Conservation (phyloP, 116 monocot species). For the Papilionanthe hybrid region DNA sequence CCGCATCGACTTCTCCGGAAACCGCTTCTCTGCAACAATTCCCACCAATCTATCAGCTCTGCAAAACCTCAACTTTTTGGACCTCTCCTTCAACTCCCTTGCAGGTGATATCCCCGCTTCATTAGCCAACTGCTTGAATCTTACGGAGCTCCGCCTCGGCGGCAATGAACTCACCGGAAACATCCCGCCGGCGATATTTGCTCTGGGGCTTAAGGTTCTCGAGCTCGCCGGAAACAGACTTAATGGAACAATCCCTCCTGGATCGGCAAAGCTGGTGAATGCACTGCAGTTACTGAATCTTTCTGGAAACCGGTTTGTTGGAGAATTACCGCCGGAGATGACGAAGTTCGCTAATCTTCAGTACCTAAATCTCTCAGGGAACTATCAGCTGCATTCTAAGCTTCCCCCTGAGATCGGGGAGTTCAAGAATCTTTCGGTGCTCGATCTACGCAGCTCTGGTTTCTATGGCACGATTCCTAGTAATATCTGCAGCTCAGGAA, state of each 20-base stretch:
- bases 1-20: conserved; percentile 44
- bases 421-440: conserved; percentile 48
- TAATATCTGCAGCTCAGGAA: conserved; percentile 56
- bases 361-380: conserved; percentile 59
- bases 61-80: conserved; percentile 25
- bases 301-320: conserved; percentile 38
- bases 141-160: conserved; percentile 28
- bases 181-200: conserved; percentile 41
- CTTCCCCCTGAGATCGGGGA: conserved; percentile 51
- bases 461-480: conserved; percentile 50
- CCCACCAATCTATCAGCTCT: conserved; percentile 29
- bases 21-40: conserved; percentile 37
- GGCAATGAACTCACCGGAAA: conserved; percentile 33
- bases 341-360: conserved; percentile 36
- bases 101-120: conserved; percentile 43
- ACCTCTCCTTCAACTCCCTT: conserved; percentile 38
- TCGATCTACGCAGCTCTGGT: conserved; percentile 42
- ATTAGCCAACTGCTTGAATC: conserved; percentile 28
- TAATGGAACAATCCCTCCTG: conserved; percentile 38
- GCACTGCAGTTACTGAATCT: conserved; percentile 38
- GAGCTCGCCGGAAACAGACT: conserved; percentile 53
- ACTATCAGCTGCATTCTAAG: conserved; percentile 34
- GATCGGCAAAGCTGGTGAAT: conserved; percentile 33
- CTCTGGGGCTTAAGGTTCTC: conserved; percentile 38
- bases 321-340: conserved; percentile 45